Conservation (phyloP, 805 yeast genomes). For the Komagataella kurtzmanii region DNA sequence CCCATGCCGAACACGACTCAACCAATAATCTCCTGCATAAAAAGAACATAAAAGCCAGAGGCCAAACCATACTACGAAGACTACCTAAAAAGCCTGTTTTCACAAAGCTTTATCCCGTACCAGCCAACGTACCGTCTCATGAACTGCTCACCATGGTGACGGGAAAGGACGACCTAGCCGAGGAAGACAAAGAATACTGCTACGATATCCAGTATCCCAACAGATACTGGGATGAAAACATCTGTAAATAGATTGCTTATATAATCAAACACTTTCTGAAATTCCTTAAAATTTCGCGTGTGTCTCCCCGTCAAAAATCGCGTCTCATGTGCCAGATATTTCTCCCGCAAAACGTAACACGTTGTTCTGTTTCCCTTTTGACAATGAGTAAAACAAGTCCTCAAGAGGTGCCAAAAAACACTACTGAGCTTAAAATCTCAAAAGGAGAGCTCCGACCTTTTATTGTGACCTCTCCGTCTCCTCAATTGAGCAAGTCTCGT, state of each 20-base stretch:
- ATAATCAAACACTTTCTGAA: neutral
- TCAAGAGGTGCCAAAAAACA: conserved; percentile 3
- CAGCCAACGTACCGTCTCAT: neutral
- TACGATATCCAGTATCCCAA: conserved; percentile 13
- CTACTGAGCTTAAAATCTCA: conserved; percentile 29
- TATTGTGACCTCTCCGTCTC: conserved; percentile 36
- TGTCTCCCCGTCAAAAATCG: neutral
- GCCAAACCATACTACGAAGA: conserved; percentile 1
- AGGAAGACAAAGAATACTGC: conserved; percentile 10
- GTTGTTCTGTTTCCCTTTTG: neutral
- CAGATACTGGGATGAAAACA: conserved; percentile 9
- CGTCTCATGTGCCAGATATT: neutral
- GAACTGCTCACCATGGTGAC: neutral
- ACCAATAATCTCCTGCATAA: conserved; percentile 8
- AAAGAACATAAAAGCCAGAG: conserved; percentile 5
- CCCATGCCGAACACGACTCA: conserved; percentile 6
- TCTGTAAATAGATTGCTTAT: neutral
- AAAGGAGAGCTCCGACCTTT: conserved; percentile 43
- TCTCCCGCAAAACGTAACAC: neutral
- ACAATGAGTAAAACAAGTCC: neutral
- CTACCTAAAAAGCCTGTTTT: conserved; percentile 1
- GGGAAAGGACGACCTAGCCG: conserved; percentile 6
- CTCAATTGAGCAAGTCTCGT: conserved; percentile 24
- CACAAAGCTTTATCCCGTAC: neutral
- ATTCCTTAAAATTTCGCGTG: neutral